A percentile compares a stretch with the other conserved stretches of the same genome.
phyloP scores from a whole-genome alignment of 768 basidiomycete genomes.

The Suillus luteus region DNA sequence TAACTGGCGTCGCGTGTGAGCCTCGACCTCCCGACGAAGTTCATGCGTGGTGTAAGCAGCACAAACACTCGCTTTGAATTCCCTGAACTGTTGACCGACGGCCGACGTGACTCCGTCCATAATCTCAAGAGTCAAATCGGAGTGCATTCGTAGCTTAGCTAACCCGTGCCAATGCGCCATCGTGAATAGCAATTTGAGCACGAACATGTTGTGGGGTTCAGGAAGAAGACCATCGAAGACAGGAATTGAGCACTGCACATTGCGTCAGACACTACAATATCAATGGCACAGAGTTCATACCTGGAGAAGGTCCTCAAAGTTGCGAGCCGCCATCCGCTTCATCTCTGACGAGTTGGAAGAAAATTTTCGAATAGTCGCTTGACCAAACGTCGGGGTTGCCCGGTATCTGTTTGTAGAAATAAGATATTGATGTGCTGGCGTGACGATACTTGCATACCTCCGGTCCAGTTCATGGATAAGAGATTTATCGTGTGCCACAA shows the following conservation, averaged over 20 bases:
- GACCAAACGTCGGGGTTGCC: conserved; percentile 30
- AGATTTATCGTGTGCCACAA: background rate
- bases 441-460: no score
- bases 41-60: no score
- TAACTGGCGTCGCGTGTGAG: background rate
- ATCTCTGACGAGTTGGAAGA: conserved; percentile 34
- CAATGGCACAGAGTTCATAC: background rate
- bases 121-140: no score
- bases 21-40: no score
- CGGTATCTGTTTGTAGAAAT: no score
- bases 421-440: no score
- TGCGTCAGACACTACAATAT: no score
- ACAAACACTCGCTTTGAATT: no score
- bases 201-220: conserved; percentile 7
- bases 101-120: no score
- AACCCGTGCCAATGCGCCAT: conserved; percentile 20
- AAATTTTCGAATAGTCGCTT: conserved; percentile 32
- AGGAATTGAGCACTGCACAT: conserved; percentile 32
- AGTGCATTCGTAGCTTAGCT: no score
- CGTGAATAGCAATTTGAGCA: conserved; percentile 15
- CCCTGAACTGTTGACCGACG: no score
- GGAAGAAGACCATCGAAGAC: conserved; percentile 31
- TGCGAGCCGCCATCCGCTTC: conserved; percentile 37
- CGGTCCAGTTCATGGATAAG: background rate
- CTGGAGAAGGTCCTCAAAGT: conserved; percentile 40